phyloP scores from a whole-genome alignment of 306 rosid genomes.

The Potentilla sterilis region DNA sequence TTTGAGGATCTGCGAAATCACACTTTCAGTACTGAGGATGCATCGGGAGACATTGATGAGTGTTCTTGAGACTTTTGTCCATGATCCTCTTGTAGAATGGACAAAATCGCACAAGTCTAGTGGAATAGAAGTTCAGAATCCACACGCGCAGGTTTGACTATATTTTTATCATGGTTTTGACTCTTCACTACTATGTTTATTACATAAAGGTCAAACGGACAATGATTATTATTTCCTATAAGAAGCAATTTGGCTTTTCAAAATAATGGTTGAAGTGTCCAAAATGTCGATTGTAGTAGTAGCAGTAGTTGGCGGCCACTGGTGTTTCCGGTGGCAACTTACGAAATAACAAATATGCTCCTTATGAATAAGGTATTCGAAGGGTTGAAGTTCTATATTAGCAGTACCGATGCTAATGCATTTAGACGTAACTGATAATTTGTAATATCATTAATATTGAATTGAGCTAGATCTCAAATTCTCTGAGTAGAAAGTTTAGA shows the following conservation, averaged over 20 bases:
- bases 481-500: not conserved
- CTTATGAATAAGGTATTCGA: not conserved
- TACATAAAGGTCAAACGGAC: not conserved
- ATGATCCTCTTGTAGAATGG: slow-evolving; percentile 99
- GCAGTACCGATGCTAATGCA: not conserved
- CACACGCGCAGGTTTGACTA: slow-evolving; percentile 82
- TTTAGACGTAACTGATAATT: not conserved
- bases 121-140: slow-evolving; percentile 94
- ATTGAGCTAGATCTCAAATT: not conserved
- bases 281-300: too few species aligned
- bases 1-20: slow-evolving; percentile 89
- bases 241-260: not conserved
- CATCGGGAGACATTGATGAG: slow-evolving; percentile 95
- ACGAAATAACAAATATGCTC: not conserved
- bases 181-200: not conserved
- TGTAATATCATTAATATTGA: not conserved
- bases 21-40: slow-evolving; percentile 86
- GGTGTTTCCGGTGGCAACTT: not conserved
- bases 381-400: not conserved
- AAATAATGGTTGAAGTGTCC: not conserved
- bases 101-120: slow-evolving; percentile 91
- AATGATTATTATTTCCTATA: not conserved
- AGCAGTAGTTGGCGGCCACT: too few species aligned
- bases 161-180: slow-evolving; percentile 19
- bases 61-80: slow-evolving; percentile 94